Evolutionary conservation across 23 red algal species (phyloP).

Genomic region (Gracilaria caudata): DNA sequence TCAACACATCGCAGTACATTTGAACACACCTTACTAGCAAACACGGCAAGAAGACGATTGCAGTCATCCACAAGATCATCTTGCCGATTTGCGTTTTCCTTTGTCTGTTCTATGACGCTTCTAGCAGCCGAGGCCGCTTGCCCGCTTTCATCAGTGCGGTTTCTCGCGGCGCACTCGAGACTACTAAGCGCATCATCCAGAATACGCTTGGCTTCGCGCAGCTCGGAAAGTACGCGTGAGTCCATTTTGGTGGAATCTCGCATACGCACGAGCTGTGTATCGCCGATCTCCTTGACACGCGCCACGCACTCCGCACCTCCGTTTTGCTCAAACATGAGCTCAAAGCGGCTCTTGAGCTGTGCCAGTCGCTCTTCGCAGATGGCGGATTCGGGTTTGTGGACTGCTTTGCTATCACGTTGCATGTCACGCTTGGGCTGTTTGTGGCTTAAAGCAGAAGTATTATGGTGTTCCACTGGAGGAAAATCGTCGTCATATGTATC

Average conservation of each 20-base stretch:
- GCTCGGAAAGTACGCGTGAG: slow-evolving; percentile 16
- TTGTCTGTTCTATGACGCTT: slow-evolving; percentile 40
- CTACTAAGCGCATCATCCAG: slow-evolving; percentile 34
- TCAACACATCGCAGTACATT: slow-evolving; percentile 37
- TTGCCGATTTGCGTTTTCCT: neutral
- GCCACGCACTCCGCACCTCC: slow-evolving; percentile 52
- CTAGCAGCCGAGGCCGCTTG: slow-evolving; percentile 22
- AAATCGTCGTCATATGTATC: neutral
- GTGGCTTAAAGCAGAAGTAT: neutral
- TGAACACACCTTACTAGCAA: slow-evolving; percentile 42
- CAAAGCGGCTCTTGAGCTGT: slow-evolving; percentile 14
- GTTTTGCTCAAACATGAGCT: slow-evolving; percentile 41
- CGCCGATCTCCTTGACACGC: slow-evolving; percentile 48
- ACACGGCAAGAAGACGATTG: slow-evolving; percentile 40
- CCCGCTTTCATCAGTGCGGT: neutral
- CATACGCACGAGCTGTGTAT: slow-evolving; percentile 16
- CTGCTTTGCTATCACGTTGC: neutral
- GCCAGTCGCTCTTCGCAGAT: slow-evolving; percentile 2
- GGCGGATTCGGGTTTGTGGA: neutral
- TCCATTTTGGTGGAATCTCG: slow-evolving; percentile 36
- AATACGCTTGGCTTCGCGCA: slow-evolving; percentile 34
- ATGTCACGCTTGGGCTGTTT: neutral
- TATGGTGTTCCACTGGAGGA: neutral
- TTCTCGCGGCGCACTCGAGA: slow-evolving; percentile 19
- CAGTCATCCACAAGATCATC: slow-evolving; percentile 21